Evolutionary conservation across 441 rosid species (phyloP).

Genomic region (Omphalea diandra): DNA sequence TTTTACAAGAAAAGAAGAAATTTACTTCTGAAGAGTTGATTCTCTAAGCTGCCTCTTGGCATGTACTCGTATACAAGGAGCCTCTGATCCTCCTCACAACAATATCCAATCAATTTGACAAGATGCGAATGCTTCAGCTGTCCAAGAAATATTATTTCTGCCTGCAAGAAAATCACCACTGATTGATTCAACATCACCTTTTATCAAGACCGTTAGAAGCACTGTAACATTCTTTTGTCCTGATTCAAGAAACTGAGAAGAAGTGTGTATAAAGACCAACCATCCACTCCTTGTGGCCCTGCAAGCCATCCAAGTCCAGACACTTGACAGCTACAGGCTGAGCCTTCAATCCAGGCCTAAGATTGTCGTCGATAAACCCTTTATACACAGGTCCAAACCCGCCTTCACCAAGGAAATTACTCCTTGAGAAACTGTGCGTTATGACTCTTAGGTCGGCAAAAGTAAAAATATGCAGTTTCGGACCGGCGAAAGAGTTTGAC

Average conservation of each 20-base stretch:
- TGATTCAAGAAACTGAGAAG: slow-evolving; percentile 7
- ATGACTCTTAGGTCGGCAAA: slow-evolving; percentile 48
- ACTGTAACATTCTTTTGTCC: neutral
- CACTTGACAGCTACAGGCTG: slow-evolving; percentile 85
- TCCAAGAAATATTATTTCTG: slow-evolving; percentile 80
- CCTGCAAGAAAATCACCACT: slow-evolving; percentile 35
- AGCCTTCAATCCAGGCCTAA: slow-evolving; percentile 57
- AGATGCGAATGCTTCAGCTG: slow-evolving; percentile 69
- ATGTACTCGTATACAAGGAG: slow-evolving; percentile 71
- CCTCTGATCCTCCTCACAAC: slow-evolving; percentile 72
- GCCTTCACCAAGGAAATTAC: slow-evolving; percentile 71
- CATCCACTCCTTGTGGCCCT: slow-evolving; percentile 92
- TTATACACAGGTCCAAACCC: slow-evolving; percentile 88
- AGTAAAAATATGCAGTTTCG: slow-evolving; percentile 58
- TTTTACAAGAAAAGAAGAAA: neutral
- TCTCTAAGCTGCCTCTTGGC: slow-evolving; percentile 82
- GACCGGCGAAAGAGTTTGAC: slow-evolving; percentile 45
- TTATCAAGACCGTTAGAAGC: neutral
- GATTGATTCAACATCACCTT: neutral
- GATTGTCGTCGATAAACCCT: slow-evolving; percentile 66
- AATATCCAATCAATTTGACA: slow-evolving; percentile 74
- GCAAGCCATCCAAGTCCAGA: slow-evolving; percentile 67
- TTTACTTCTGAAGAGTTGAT: slow-evolving; percentile 76
- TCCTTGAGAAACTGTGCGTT: slow-evolving; percentile 54
- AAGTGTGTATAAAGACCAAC: slow-evolving; percentile 38